phyloP scores from a whole-genome alignment of 352 stramenopile species.

The Aphanomyces stellatus region DNA sequence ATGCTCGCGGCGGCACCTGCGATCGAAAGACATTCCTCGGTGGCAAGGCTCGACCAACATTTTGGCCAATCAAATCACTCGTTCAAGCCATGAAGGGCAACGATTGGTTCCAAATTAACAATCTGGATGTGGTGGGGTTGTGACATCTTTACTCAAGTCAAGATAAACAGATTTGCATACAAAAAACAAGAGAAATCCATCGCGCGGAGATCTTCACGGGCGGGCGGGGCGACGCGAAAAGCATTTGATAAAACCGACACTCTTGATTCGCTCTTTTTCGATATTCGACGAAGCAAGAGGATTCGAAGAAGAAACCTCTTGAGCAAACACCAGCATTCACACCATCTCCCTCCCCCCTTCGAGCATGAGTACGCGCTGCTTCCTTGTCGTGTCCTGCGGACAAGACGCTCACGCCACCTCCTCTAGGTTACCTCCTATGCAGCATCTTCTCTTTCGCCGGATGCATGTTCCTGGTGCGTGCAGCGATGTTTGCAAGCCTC shows the following conservation, averaged over 20 bases:
- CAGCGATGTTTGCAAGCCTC: neutral
- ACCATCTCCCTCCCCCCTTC: neutral
- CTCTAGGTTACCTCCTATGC: slow-evolving; percentile 58
- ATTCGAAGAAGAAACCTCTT: neutral
- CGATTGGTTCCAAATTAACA: no score
- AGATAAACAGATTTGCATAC: no score
- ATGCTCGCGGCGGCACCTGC: neutral
- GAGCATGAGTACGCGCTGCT: neutral
- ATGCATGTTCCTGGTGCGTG: slow-evolving; percentile 63
- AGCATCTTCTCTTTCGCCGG: slow-evolving; percentile 71
- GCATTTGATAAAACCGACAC: neutral
- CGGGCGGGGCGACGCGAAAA: no score
- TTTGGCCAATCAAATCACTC: no score
- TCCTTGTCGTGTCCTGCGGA: no score
- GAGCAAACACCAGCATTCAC: neutral
- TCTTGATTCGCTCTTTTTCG: neutral
- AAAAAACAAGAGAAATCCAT: slow-evolving; percentile 6
- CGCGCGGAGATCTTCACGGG: no score
- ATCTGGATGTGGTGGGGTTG: neutral
- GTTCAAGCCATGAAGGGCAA: no score
- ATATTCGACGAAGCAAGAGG: slow-evolving; percentile 5
- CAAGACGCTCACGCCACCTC: no score
- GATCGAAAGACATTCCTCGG: neutral
- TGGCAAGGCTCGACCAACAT: no score
- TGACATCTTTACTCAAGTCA: no score